Base-by-base conservation (phyloP, 78 protist genomes). In the Protostelium mycophagum region DNA sequence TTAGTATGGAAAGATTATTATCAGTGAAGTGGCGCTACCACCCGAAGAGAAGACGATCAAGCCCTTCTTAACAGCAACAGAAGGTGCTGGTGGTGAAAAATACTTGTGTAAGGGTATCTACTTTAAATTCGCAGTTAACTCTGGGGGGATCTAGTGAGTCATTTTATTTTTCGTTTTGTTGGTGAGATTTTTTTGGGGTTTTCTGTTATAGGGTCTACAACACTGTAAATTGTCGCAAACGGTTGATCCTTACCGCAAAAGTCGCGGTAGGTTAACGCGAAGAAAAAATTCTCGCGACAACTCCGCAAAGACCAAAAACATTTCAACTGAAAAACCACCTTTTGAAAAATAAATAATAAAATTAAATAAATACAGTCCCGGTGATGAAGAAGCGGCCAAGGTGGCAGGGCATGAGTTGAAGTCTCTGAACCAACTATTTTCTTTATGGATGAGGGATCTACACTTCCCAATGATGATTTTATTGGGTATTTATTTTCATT, bases 381-480 rank as follows among this genome's bases (percentile, higher is more conserved):
- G 95, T 5, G 96, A 93, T 51, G 90, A 90, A 63, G 89, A 93
- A 36, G 95, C 95, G 36, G 91, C 91, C 90, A 93, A 93, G 90
- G 92, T 91, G 83, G 92, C 95, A 63, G 92, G 92, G 0, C 95
- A 93, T 63, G 95, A 93, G 83, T 85, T 93, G 36, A 93, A 93
- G 25, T 91, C 93, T 31, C 84, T 93, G 38, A 93, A 89, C 90
- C 38, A 91, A 31, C 90, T 51, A 16, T 51, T 51, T 16, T 51
- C 73, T 86, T 83, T 93, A 51, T 85, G 95, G 93, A 88, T 90
- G 90, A 28, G 95, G 10, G 95, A 91, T 28, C 86, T 93, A 34
- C 95, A 93, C 51, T 91, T 93, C 0, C 95, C 95, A 0, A 37
- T 93, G 83, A 93, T 93, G 95, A 91, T 90, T 0, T 36, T 93